phyloP scores from a whole-genome alignment of 495 filamentous ascomycete species.

The Penicillium angulare region DNA sequence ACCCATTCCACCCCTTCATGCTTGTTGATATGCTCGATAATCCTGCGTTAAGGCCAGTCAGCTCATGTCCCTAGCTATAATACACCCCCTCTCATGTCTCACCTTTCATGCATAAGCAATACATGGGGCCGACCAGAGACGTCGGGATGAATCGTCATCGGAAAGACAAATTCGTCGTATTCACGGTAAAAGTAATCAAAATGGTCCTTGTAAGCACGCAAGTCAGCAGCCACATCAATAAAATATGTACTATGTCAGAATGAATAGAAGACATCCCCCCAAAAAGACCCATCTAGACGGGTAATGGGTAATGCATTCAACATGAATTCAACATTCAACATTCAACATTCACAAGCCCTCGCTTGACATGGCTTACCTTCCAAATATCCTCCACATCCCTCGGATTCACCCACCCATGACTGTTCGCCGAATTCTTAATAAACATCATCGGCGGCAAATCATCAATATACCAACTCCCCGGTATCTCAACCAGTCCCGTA shows the following conservation, averaged over 20 bases:
- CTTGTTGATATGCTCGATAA: slow-evolving; percentile 3
- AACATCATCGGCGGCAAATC: slow-evolving; percentile 63
- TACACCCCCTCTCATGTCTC: slow-evolving; percentile 6
- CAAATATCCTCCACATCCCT: slow-evolving; percentile 57
- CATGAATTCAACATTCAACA: too few species aligned
- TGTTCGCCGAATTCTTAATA: slow-evolving; percentile 58
- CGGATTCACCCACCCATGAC: slow-evolving; percentile 61
- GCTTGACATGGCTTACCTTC: slow-evolving; percentile 32
- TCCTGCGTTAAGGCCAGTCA: slow-evolving; percentile 24
- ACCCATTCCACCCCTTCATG: slow-evolving; percentile 62
- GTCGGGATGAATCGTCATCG: slow-evolving; percentile 70
- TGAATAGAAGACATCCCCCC: neutral
- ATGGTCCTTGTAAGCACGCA: slow-evolving; percentile 45
- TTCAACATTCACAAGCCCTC: too few species aligned
- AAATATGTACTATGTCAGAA: too few species aligned
- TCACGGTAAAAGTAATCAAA: slow-evolving; percentile 71
- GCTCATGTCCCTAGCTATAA: neutral
- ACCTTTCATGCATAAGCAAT: slow-evolving; percentile 62
- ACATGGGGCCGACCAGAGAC: slow-evolving; percentile 67
- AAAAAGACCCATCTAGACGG: neutral
- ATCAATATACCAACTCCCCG: slow-evolving; percentile 68
- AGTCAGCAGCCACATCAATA: neutral
- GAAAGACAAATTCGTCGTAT: slow-evolving; percentile 69
- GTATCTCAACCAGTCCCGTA: slow-evolving; percentile 63
- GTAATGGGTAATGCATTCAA: too few species aligned